phyloP scores from a whole-genome alignment of 2,329 filamentous ascomycete species.

The Chaetomiaceae sp. region DNA sequence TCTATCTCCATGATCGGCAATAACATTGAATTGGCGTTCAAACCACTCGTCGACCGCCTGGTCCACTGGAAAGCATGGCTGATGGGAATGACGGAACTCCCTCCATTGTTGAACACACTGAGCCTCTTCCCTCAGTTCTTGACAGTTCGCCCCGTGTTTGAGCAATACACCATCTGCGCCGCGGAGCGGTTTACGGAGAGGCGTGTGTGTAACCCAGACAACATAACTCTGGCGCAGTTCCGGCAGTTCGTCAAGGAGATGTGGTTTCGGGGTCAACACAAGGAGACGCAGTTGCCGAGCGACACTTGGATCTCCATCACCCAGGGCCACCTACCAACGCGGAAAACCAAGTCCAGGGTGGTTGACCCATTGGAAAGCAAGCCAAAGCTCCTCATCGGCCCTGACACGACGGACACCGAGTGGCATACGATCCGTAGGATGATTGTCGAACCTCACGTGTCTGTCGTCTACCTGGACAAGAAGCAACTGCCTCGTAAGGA shows the following conservation, averaged over 20 bases:
- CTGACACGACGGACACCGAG: constrained; percentile 11
- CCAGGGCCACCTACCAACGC: not conserved
- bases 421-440: constrained; percentile 17
- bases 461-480: not conserved
- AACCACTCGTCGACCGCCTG: constrained; percentile 1
- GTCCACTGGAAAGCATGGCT: constrained; percentile 4
- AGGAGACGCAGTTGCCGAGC: not conserved
- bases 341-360: not conserved
- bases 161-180: constrained; percentile 9
- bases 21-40: not conserved
- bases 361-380: not conserved
- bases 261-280: not conserved
- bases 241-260: not conserved
- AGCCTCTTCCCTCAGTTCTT: constrained; percentile 21
- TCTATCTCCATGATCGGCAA: not conserved
- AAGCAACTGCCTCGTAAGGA: not conserved
- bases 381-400: constrained; percentile 12
- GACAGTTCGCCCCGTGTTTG: constrained; percentile 20
- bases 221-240: constrained; percentile 1
- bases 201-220: not conserved
- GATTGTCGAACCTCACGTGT: constrained; percentile 17
- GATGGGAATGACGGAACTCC: not conserved
- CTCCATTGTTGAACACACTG: not conserved
- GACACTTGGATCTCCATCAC: constrained; percentile 4
- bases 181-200: not conserved